Evolutionary conservation across 768 basidiomycete species (phyloP), one percentile per base, ranked within the genome.

Genomic region (Brasilioporus rufonigricans): DNA sequence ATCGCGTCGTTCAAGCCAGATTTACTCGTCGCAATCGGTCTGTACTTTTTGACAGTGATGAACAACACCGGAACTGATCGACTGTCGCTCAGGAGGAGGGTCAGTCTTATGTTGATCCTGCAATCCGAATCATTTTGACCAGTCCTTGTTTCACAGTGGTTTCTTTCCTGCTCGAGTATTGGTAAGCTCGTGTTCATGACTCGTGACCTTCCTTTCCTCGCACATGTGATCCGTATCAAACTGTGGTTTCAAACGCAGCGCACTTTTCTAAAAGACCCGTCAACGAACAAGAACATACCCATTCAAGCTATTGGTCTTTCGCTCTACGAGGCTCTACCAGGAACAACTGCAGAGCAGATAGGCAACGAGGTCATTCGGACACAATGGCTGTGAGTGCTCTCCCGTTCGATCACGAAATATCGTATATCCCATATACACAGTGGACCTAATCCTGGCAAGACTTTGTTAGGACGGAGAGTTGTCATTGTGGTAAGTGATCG

Each of bases 301-400:
- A 97, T 98, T 60, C 91, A 94, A 70, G 96, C 97, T 5, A 98
- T 99, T 60, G 95, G 97, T 2, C 82, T 99, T 31, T 95, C 93
- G 6, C 79, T 99, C 4, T 99, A 99, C 63, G 97, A 99, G 69
- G 83, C 89, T 26, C 77, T 98, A 18, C 85, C 86, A 6, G 91
- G 86, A 18, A 81, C 83, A 4, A 84, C 84, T 1, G 83, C 72
- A 27, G 84, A 93, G 61, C 82, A 86, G 68, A 80, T 93, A 48
- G 91, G 91, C 46, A 80, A 76, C 55, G 87, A 97, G 69, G 92
- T 99, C 59, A 77, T 97, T 62, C 82, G 95, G 51, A 99, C 95
- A 16, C 97, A 99, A 72, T 99, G 97, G 97, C 76, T 98, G 89
- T 91, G 70, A 68, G 87, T 75, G 19, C 52, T 47, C 18, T 16